phyloP scores from a whole-genome alignment of 345 rosid species.

The Kandelia obovata region DNA sequence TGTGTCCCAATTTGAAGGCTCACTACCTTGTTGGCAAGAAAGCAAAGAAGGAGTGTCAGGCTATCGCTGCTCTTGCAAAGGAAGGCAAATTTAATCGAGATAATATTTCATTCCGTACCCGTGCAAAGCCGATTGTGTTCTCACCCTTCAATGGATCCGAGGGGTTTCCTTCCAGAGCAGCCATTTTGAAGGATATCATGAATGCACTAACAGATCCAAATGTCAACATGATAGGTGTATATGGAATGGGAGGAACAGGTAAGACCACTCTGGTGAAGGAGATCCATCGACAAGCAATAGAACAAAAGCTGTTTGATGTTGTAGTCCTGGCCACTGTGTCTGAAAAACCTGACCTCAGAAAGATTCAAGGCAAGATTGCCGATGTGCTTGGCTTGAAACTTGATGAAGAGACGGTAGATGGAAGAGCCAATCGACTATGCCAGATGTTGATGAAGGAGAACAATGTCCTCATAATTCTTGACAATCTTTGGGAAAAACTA shows the following conservation, averaged over 20 bases:
- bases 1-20: background rate
- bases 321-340: conserved; percentile 6
- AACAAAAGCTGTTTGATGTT: background rate
- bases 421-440: background rate
- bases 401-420: background rate
- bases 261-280: conserved; percentile 5
- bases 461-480: conserved; percentile 23
- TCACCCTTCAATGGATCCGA: background rate
- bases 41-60: background rate
- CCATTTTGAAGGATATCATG: background rate
- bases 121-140: background rate
- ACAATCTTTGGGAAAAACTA: conserved; percentile 27
- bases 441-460: background rate
- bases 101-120: background rate
- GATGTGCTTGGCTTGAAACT: background rate
- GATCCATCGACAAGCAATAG: background rate
- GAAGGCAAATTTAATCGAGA: background rate
- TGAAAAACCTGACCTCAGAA: background rate
- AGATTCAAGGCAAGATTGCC: conserved; percentile 22
- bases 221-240: conserved; percentile 2
- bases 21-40: background rate
- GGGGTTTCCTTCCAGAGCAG: background rate
- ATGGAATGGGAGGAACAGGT: conserved; percentile 7
- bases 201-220: background rate
- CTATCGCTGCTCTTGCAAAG: background rate